Conservation (phyloP, 345 rosid genomes). For the Salix exigua region DNA sequence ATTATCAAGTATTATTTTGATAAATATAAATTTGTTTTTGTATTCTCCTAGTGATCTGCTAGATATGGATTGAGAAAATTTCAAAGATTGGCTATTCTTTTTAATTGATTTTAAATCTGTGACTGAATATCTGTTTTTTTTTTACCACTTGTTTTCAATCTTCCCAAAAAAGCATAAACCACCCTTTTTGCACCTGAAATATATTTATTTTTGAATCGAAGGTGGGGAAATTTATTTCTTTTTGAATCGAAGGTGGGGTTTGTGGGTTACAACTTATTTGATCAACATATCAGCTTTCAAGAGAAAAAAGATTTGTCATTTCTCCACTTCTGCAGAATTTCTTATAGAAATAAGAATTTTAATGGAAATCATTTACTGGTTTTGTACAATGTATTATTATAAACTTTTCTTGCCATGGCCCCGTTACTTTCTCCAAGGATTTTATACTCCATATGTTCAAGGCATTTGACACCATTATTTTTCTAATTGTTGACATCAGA, state of each 20-base stretch:
- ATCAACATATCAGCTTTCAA: conserved; percentile 10
- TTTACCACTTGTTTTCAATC: background rate
- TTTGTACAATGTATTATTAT: background rate
- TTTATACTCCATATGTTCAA: conserved; percentile 3
- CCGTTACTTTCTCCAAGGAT: background rate
- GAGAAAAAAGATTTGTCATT: conserved; percentile 9
- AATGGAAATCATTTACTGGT: background rate
- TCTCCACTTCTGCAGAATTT: conserved; percentile 1
- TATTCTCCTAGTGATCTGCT: background rate
- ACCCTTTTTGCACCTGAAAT: background rate
- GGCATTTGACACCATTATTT: background rate
- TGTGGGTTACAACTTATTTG: conserved; percentile 13
- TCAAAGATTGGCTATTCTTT: background rate
- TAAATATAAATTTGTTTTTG: background rate
- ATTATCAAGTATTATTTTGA: background rate
- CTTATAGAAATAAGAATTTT: background rate
- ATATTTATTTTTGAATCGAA: background rate
- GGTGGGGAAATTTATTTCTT: background rate
- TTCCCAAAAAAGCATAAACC: too few species aligned
- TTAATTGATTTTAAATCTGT: background rate
- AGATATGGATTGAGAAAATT: background rate
- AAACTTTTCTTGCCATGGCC: background rate
- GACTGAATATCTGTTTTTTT: background rate
- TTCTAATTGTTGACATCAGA: conserved; percentile 11
- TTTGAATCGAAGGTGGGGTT: background rate